A percentile compares a stretch with the other conserved stretches of the same genome.
Evolutionary conservation across 2,329 filamentous ascomycete species (phyloP).

Genomic region (Fusarium devonianum): DNA sequence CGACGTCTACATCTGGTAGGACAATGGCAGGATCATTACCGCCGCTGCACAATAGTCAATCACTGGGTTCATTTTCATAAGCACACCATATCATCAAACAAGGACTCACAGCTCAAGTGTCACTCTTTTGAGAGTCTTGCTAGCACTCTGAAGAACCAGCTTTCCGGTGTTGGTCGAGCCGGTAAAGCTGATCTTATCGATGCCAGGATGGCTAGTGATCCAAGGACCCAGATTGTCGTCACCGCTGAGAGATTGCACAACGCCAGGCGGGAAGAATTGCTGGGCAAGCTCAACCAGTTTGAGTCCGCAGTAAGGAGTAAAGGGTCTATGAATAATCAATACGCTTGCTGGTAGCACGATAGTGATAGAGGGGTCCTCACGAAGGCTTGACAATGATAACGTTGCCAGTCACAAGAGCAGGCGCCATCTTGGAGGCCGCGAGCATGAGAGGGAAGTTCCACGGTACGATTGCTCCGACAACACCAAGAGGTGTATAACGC

Average conservation of each 20-base stretch:
- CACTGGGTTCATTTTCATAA: not conserved
- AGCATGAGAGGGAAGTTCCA: conserved; percentile 67
- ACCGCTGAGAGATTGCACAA: conserved; percentile 67
- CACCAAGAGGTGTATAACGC: conserved; percentile 51
- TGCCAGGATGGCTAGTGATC: conserved; percentile 65
- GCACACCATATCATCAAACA: rapidly evolving
- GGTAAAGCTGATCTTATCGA: conserved; percentile 70
- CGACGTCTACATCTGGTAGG: conserved; percentile 63
- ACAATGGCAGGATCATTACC: conserved; percentile 70
- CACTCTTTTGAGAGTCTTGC: conserved; percentile 65
- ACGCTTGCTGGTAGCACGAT: too few relatives aligned
- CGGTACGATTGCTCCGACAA: conserved; percentile 57
- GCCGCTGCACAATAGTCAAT: conserved; percentile 43
- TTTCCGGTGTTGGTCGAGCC: conserved; percentile 68
- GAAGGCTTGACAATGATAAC: conserved; percentile 64
- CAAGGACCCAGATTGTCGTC: conserved; percentile 66
- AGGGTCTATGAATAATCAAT: conserved; percentile 53
- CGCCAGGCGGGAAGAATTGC: conserved; percentile 66
- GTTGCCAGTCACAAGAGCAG: conserved; percentile 64
- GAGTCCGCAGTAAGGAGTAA: conserved; percentile 64
- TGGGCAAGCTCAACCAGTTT: conserved; percentile 68
- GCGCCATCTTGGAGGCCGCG: conserved; percentile 61
- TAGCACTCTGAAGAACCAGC: conserved; percentile 64
- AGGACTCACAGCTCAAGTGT: conserved; percentile 60
- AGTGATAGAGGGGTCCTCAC: conserved; percentile 4